Evolutionary conservation across 2,329 filamentous ascomycete genomes (phyloP), one percentile per base, ranked within the genome.

Genomic region (Pseudofabraea citricarpa): DNA sequence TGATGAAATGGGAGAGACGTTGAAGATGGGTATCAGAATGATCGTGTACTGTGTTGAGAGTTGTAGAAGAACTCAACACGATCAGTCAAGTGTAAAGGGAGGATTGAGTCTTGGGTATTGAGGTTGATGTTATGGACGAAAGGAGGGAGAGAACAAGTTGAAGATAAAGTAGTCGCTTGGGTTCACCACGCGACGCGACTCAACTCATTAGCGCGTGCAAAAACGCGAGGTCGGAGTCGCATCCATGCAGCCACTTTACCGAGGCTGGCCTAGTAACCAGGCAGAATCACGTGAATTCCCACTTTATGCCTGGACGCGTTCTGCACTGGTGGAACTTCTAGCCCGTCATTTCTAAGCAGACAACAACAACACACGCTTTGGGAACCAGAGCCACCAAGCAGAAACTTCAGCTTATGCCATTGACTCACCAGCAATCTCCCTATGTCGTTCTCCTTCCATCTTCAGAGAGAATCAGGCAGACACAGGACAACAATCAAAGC

Each of bases 51-150:
- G 20, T 20, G 31, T 36, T 36, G 26, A 37, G 43, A 46, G 37
- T 18, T 21, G 12, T 15, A 15, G 36, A 27, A 19, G 22, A 43
- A 42, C 39, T 46, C 37, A 36, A 37, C 29, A 51, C 44, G 42
- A 31, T 40, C 29, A 38, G 50, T 46, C 33, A 35, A 44, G 36
- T 44, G 37, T 24, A 19, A 37, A 40, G 26, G 24, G 22, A 35
- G 5, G 21, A 9, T 2, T 12, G 18, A 13, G 13, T 38, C 43
- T 21, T 35, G 36, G 40, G 31, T 39, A 40, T 32, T 41, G 35
- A 18, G 40, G 36, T 42, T 29, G 48, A 50, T 45, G 24, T 42
- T 40, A 33, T 26, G 13, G 21, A 23, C 10, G n/a, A 21, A 37
- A 12, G 26, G 36, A 26, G 38, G 26, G 33, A 43, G 35, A 43